Conservation (phyloP, 306 rosid genomes). For the Morella rubra region DNA sequence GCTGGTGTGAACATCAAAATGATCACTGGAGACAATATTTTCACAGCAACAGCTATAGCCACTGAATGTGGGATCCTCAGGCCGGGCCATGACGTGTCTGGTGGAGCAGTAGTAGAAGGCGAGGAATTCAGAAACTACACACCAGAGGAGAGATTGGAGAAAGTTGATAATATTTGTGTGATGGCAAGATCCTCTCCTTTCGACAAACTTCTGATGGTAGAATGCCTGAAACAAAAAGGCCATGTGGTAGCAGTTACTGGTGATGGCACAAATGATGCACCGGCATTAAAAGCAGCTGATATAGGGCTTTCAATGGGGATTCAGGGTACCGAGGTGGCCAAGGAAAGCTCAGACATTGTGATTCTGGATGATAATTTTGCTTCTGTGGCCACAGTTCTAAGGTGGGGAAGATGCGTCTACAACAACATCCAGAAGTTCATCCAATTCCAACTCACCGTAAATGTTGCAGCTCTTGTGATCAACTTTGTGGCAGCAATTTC, state of each 20-base stretch:
- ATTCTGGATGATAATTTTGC: constrained; percentile 35
- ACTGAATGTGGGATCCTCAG: constrained; percentile 20
- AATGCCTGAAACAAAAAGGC: constrained; percentile 26
- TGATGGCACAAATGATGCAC: constrained; percentile 34
- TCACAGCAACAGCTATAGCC: constrained; percentile 29
- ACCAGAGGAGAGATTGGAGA: constrained; percentile 16
- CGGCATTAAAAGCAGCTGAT: constrained; percentile 28
- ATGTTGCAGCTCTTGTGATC: constrained; percentile 27
- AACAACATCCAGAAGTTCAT: constrained; percentile 29
- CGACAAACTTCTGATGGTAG: constrained; percentile 28
- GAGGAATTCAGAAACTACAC: constrained; percentile 16
- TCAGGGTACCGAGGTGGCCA: constrained; percentile 35
- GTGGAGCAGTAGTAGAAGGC: constrained; percentile 21
- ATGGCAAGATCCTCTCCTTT: constrained; percentile 31
- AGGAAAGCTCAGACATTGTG: constrained; percentile 34
- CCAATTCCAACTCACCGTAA: constrained; percentile 25
- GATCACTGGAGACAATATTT: constrained; percentile 33
- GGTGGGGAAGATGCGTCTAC: constrained; percentile 34
- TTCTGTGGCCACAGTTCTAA: constrained; percentile 17
- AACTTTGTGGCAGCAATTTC: constrained; percentile 19
- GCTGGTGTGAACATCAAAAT: constrained; percentile 26
- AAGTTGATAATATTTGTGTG: constrained; percentile 24
- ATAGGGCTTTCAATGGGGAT: constrained; percentile 37
- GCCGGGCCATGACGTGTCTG: neutral
- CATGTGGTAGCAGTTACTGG: constrained; percentile 36